Base-by-base conservation (phyloP, 1,284 basidiomycete genomes). In the Irpex sp. region DNA sequence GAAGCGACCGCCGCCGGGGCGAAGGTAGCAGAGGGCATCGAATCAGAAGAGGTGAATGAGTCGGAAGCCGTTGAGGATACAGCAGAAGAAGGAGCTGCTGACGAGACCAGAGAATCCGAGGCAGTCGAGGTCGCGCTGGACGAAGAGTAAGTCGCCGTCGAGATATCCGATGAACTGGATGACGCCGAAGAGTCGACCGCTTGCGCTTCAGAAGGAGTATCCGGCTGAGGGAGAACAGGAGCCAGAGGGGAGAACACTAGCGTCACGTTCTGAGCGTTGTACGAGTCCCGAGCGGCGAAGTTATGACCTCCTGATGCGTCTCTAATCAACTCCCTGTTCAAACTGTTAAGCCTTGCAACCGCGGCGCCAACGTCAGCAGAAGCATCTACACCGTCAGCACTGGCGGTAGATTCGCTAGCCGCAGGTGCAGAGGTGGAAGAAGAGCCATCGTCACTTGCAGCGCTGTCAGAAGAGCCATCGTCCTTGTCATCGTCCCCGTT, bases 191-290 rank as follows among this genome's bases (percentile, higher is more conserved):
- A 58, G 14, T 37, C 53, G 51, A 45, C 14, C 5, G 56, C 56
- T 36, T 42, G 47, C 21, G 48, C 39, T 33, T 64, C 64, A 49
- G 63, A 51, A 16, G 23, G 7, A 21, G 42, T 4, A 33, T 55
- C 33, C 23, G 47, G 9, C 19, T 60, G 47, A n/a, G 70, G 64
- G 7, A 77, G 69, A 53, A 74, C 72, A 12, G 75, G 73, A 5
- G 67, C 64, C 7, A 67, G 66, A 8, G 81, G 76, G 2, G 72
- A 74, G 67, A 83, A 84, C 12, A 79, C 69, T 10, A 85, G 73
- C 1, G 77, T 78, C 19, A 83, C 81, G 57, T 77, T 78, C 64
- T 72, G 74, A 33, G 76, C 70, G 33, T 69, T 66, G 55, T 57
- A 28, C 33, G 57, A 59, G 18, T 57, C 48, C 19, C 65, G 64